Conservation (phyloP, 2,329 filamentous ascomycete species). For the Fusarium pseudonygamai region DNA sequence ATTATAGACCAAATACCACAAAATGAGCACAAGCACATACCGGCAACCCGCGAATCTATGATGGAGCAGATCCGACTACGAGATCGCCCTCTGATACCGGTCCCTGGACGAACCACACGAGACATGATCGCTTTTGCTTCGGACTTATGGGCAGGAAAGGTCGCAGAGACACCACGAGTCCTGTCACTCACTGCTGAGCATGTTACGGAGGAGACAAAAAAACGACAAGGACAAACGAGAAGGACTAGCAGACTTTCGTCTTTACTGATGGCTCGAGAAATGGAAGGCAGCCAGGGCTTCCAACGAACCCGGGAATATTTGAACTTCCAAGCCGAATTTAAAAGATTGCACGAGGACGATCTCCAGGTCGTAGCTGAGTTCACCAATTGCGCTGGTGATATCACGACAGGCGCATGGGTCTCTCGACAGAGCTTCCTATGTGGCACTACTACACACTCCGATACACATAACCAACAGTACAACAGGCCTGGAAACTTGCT, state of each 20-base stretch:
- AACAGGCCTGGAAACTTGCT: slow-evolving; percentile 72
- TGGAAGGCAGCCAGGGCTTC: slow-evolving; percentile 56
- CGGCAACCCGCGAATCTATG: slow-evolving; percentile 34
- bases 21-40: slow-evolving; percentile 19
- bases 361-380: slow-evolving; percentile 63
- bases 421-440: slow-evolving; percentile 65
- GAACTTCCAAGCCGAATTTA: slow-evolving; percentile 58
- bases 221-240: slow-evolving; percentile 8
- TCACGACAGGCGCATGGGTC: slow-evolving; percentile 67
- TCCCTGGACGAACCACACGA: neutral
- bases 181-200: slow-evolving; percentile 40
- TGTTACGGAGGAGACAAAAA: slow-evolving; percentile 14
- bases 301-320: slow-evolving; percentile 53
- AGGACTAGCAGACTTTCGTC: slow-evolving; percentile 47
- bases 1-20: slow-evolving; percentile 38
- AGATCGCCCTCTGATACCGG: neutral
- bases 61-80: neutral
- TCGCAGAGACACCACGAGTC: slow-evolving; percentile 25
- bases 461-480: slow-evolving; percentile 71
- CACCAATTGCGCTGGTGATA: slow-evolving; percentile 70
- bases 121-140: slow-evolving; percentile 25
- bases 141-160: slow-evolving; percentile 42
- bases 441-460: slow-evolving; percentile 70
- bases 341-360: slow-evolving; percentile 59
- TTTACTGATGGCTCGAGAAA: slow-evolving; percentile 60